A percentile compares a stretch with the other conserved stretches of the same genome.
phyloP scores from a whole-genome alignment of 768 basidiomycete genomes.

The Mycena vulgaris region DNA sequence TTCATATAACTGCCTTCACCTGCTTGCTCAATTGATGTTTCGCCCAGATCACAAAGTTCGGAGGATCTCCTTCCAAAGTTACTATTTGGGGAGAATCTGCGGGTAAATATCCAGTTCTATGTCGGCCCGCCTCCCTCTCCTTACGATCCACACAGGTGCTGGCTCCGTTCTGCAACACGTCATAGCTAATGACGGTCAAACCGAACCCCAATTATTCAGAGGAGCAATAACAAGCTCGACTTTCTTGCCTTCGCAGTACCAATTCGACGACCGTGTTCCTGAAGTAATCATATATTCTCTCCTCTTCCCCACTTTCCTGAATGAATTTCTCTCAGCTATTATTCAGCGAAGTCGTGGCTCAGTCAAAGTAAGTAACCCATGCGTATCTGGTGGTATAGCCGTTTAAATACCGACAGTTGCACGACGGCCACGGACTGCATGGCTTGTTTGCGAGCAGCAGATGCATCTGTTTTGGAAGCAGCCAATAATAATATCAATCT shows the following conservation, averaged over 20 bases:
- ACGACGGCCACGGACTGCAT: slow-evolving; percentile 28
- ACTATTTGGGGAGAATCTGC: slow-evolving; percentile 45
- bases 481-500: slow-evolving; percentile 46
- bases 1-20: background rate
- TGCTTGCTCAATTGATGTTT: background rate
- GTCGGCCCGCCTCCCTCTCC: background rate
- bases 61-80: slow-evolving; percentile 37
- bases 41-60: slow-evolving; percentile 34
- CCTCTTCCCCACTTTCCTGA: background rate
- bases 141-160: slow-evolving; percentile 39
- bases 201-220: slow-evolving; percentile 50
- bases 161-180: slow-evolving; percentile 55
- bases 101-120: slow-evolving; percentile 7
- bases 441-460: slow-evolving; percentile 40
- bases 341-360: slow-evolving; percentile 41
- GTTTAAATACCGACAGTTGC: slow-evolving; percentile 39
- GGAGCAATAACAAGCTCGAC: no score
- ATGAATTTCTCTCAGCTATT: slow-evolving; percentile 28
- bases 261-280: slow-evolving; percentile 44
- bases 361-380: slow-evolving; percentile 36
- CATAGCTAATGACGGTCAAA: slow-evolving; percentile 49
- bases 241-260: slow-evolving; percentile 53
- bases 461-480: slow-evolving; percentile 41
- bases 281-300: slow-evolving; percentile 24
- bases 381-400: background rate